Base-by-base conservation (phyloP, 768 basidiomycete species). In the Phaeotremella fagi region DNA sequence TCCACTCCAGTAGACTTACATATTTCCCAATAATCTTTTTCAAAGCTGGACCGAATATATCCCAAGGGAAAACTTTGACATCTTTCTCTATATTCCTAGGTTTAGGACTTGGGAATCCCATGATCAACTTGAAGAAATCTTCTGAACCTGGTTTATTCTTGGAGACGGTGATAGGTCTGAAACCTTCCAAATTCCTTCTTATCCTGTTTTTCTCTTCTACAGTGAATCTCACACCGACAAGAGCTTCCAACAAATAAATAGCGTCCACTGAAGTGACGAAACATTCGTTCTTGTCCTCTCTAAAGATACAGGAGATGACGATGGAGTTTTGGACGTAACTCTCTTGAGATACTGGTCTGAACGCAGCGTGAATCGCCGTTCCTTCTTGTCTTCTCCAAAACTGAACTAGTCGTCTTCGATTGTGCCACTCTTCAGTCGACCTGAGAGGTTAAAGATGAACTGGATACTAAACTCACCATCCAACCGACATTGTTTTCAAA, bases 171-270 rank as follows among this genome's bases (percentile, higher is more conserved):
- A 83, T 85, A 1, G 94, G 94, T 47, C 85, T 81, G 68, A 95
- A 86, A 23, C 88, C 89, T 73, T 99, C 92, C 26, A 99, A 78
- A 74, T 98, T 98, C 52, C 92, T 81, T 57, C 94, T 80, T 64
- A 97, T 94, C 48, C 94, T 80, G 67, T 97, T 97, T 80, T 94
- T 97, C 79, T 97, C 94, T 75, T 95, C 90, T 44, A 95, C 87
- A 26, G 84, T 85, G 68, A 95, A 92, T 45, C 85, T 80, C 2
- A 77, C 76, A 38, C 86, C 88, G 35, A 82, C 80, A 44, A 86
- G 76, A 59, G 84, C 83, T 76, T 97, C 90, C 48, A 98, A 82
- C 26, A 98, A 81, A 71, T 86, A 88, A 66, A 98, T 91, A 74
- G 94, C 85, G 72, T 98, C 94, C 62, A 97, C 94, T 0, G 90